phyloP scores from a whole-genome alignment of 78 protist species.

The Dictyostelium brefeldianum region DNA sequence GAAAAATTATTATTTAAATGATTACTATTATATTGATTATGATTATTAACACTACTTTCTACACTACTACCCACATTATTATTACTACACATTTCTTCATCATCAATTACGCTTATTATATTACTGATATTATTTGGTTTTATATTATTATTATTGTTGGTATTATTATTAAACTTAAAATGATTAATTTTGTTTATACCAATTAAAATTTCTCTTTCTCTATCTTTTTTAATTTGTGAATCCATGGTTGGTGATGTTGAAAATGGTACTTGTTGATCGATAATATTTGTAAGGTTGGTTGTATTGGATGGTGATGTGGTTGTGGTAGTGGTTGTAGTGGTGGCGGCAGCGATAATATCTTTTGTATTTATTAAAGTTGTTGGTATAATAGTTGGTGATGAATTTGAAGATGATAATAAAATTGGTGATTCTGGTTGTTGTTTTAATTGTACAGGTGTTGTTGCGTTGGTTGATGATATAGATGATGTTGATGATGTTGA shows the following conservation, averaged over 20 bases:
- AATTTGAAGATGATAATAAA: neutral
- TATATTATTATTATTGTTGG: neutral
- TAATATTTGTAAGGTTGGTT: neutral
- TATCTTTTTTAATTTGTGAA: neutral
- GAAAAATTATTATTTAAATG: constrained; percentile 19
- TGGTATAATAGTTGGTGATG: constrained; percentile 17
- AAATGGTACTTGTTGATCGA: neutral
- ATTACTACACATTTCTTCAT: neutral
- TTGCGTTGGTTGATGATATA: neutral
- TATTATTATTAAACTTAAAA: constrained; percentile 24
- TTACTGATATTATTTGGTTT: constrained; percentile 33
- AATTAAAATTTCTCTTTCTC: constrained; percentile 64
- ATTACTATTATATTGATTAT: neutral
- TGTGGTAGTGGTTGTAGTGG: neutral
- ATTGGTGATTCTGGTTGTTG: neutral
- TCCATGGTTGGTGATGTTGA: neutral
- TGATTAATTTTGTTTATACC: constrained; percentile 48
- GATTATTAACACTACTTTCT: neutral
- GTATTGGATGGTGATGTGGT: neutral
- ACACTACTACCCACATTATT: neutral
- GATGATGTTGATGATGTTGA: neutral
- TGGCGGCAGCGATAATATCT: neutral
- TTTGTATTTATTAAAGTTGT: constrained; percentile 1
- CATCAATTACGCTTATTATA: neutral
- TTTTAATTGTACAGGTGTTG: constrained; percentile 5